Evolutionary conservation across 2,329 filamentous ascomycete species (phyloP).

Genomic region (Ceratocystis variospora): DNA sequence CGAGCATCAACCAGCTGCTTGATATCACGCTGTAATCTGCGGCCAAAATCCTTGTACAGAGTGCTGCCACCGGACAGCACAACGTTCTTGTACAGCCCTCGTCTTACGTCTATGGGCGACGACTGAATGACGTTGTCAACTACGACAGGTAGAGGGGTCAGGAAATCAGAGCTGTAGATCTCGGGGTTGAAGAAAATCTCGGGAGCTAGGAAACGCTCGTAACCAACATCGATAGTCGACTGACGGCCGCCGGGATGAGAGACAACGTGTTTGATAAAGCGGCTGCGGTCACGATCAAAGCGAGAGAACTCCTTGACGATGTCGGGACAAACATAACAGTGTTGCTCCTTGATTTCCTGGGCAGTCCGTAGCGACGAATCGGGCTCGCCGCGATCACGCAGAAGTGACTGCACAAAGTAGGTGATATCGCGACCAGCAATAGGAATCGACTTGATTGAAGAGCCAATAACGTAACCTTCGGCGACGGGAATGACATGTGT

Average conservation of each 20-base stretch:
- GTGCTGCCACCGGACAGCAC: slow-evolving; percentile 94
- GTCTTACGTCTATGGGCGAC: slow-evolving; percentile 90
- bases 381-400: slow-evolving; percentile 89
- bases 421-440: slow-evolving; percentile 97
- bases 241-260: slow-evolving; percentile 73
- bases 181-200: slow-evolving; percentile 99
- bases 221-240: slow-evolving; percentile 81
- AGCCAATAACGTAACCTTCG: slow-evolving; percentile 97
- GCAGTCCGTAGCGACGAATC: slow-evolving; percentile 96
- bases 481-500: slow-evolving; percentile 98
- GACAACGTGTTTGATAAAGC: slow-evolving; percentile 82
- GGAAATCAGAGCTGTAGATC: slow-evolving; percentile 97
- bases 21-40: slow-evolving; percentile 91
- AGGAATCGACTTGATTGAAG: slow-evolving; percentile 97
- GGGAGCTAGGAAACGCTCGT: slow-evolving; percentile 93
- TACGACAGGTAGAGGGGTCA: slow-evolving; percentile 84
- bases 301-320: slow-evolving; percentile 97
- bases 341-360: slow-evolving; percentile 96
- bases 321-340: slow-evolving; percentile 96
- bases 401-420: slow-evolving; percentile 92
- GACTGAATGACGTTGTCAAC: slow-evolving; percentile 96
- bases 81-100: slow-evolving; percentile 99
- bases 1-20: slow-evolving; percentile 87
- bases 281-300: slow-evolving; percentile 83
- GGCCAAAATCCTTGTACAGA: slow-evolving; percentile 95